These are phyloP conservation scores for Triglochin maritima DNA, from an alignment of 106 monocot species.

Conservation along the genomic window DNA sequence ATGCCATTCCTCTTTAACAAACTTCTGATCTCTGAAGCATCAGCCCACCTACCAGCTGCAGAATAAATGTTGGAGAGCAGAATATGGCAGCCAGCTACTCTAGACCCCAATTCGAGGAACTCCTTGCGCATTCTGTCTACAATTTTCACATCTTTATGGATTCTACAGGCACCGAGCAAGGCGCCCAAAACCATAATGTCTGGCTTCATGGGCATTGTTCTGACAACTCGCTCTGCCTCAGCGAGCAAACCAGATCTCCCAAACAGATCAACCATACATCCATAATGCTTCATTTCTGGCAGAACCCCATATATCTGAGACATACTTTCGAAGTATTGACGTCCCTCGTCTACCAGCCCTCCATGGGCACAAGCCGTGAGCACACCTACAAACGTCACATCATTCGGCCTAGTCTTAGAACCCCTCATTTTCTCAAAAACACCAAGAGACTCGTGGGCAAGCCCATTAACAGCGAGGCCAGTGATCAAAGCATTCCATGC, in stretches of 20 bases:
- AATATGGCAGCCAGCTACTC: constrained; percentile 47
- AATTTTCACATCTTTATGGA: constrained; percentile 31
- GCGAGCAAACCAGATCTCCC: constrained; percentile 51
- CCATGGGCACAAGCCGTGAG: constrained; percentile 61
- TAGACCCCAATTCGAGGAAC: constrained; percentile 22
- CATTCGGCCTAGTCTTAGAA: constrained; percentile 32
- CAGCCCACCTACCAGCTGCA: constrained; percentile 48
- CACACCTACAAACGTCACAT: constrained; percentile 52
- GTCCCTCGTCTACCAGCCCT: constrained; percentile 56
- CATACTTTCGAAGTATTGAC: constrained; percentile 44
- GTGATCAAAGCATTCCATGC: constrained; percentile 73
- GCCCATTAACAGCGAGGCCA: constrained; percentile 51
- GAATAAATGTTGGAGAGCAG: constrained; percentile 67
- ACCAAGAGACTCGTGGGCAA: constrained; percentile 27
- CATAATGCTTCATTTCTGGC: constrained; percentile 64
- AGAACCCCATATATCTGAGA: constrained; percentile 25
- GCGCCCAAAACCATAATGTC: constrained; percentile 53
- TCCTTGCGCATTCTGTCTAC: constrained; percentile 37
- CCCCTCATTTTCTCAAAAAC: constrained; percentile 42
- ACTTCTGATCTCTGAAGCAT: constrained; percentile 32
- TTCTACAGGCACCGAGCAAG: constrained; percentile 61
- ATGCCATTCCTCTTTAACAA: constrained; percentile 30
- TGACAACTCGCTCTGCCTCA: constrained; percentile 40
- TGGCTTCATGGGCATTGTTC: constrained; percentile 53
- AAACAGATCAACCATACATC: constrained; percentile 64